phyloP scores from a whole-genome alignment of 352 stramenopile genomes.

The Phytophthora ramorum region DNA sequence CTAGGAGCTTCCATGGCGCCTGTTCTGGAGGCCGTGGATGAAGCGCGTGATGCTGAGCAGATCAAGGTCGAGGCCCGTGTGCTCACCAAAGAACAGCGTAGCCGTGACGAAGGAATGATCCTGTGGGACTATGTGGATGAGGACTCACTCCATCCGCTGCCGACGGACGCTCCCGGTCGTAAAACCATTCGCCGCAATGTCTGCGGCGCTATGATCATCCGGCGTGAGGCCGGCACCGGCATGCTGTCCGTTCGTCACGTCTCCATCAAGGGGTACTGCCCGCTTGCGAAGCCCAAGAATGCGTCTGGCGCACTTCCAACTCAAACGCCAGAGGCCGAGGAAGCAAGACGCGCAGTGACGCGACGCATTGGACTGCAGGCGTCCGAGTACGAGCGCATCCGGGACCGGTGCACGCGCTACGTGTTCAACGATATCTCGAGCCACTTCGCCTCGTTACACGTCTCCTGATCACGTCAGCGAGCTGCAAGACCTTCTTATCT shows the following conservation, averaged over 20 bases:
- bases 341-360: slow-evolving; percentile 38
- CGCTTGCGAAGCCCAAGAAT: slow-evolving; percentile 29
- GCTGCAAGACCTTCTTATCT: no score
- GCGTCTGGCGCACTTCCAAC: neutral
- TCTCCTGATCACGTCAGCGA: slow-evolving; percentile 11
- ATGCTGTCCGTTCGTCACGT: slow-evolving; percentile 67
- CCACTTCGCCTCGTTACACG: slow-evolving; percentile 15
- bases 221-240: slow-evolving; percentile 40
- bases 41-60: slow-evolving; percentile 28
- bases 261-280: slow-evolving; percentile 69
- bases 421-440: slow-evolving; percentile 56
- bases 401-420: slow-evolving; percentile 59
- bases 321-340: slow-evolving; percentile 29
- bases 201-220: slow-evolving; percentile 55
- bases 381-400: slow-evolving; percentile 53
- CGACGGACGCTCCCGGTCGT: slow-evolving; percentile 9
- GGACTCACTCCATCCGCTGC: slow-evolving; percentile 57
- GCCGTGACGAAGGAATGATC: slow-evolving; percentile 45
- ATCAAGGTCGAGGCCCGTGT: slow-evolving; percentile 68
- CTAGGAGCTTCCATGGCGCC: slow-evolving; percentile 49
- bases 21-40: slow-evolving; percentile 39
- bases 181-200: slow-evolving; percentile 55
- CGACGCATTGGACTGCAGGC: slow-evolving; percentile 63
- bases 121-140: slow-evolving; percentile 76
- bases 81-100: slow-evolving; percentile 51